phyloP scores from a whole-genome alignment of 768 basidiomycete species.

The Pilatotrama ljubarskyi region DNA sequence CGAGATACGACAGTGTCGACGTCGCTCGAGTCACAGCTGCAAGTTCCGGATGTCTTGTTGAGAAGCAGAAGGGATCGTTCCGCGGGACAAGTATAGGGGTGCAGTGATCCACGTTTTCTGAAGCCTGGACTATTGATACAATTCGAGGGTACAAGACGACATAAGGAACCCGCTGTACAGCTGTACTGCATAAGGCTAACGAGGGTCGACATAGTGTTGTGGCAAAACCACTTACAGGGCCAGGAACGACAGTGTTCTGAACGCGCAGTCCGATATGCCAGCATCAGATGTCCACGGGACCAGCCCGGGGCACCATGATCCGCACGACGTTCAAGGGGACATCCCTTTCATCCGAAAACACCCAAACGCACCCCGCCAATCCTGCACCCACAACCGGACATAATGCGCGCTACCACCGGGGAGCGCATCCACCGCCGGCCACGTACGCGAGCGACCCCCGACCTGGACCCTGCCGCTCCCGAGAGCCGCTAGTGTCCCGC shows the following conservation, averaged over 20 bases:
- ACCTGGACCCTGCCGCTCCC: slow-evolving; percentile 6
- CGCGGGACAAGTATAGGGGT: slow-evolving; percentile 4
- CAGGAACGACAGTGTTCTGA: background rate
- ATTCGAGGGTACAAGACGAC: slow-evolving; percentile 16
- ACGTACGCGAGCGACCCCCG: slow-evolving; percentile 13
- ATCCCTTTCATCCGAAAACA: background rate
- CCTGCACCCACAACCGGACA: slow-evolving; percentile 17
- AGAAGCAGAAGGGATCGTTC: background rate
- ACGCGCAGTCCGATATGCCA: background rate
- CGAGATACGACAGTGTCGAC: no score
- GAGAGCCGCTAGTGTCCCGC: background rate
- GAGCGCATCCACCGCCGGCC: slow-evolving; percentile 1
- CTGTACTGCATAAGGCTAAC: slow-evolving; percentile 1
- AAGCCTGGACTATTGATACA: slow-evolving; percentile 8
- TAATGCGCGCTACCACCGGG: slow-evolving; percentile 18
- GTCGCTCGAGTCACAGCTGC: background rate
- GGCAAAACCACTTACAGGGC: background rate
- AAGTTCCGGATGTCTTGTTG: background rate
- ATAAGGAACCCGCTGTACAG: background rate
- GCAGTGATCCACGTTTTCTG: slow-evolving; percentile 20
- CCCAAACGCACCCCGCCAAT: background rate
- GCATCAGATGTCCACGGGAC: slow-evolving; percentile 4
- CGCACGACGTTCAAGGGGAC: slow-evolving; percentile 11
- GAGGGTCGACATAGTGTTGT: slow-evolving; percentile 7
- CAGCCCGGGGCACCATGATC: background rate